Conservation (phyloP, 2,329 filamentous ascomycete species). For the Ophiostoma fasciatum region DNA sequence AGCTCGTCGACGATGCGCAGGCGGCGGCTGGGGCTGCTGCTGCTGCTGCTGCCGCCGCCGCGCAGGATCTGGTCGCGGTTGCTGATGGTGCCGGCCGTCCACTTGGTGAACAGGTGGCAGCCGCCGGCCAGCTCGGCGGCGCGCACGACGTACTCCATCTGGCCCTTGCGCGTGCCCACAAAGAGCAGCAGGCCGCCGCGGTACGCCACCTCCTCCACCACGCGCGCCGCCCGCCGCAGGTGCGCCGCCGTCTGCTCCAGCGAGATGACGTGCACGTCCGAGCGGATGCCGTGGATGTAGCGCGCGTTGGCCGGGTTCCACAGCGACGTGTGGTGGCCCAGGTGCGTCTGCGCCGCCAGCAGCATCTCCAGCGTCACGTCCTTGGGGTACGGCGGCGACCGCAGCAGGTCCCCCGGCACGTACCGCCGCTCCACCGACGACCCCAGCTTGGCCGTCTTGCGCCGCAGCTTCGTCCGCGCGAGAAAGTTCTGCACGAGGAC, state of each 20-base stretch:
- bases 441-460: constrained; percentile 32
- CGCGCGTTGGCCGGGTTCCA: constrained; percentile 93
- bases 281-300: constrained; percentile 83
- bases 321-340: constrained; percentile 77
- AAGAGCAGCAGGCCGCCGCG: constrained; percentile 78
- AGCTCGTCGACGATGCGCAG: constrained; percentile 64
- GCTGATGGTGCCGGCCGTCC: constrained; percentile 83
- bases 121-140: constrained; percentile 64
- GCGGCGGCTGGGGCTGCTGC: too few species aligned
- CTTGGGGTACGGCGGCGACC: constrained; percentile 57
- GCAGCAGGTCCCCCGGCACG: constrained; percentile 49
- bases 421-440: constrained; percentile 40
- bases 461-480: constrained; percentile 26
- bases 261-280: constrained; percentile 84
- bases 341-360: constrained; percentile 72
- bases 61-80: constrained; percentile 85
- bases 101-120: constrained; percentile 84
- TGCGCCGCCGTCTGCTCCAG: constrained; percentile 81
- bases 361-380: constrained; percentile 85
- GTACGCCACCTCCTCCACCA: constrained; percentile 76
- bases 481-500: constrained; percentile 22
- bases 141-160: constrained; percentile 64
- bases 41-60: constrained; percentile 29
- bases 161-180: constrained; percentile 71
- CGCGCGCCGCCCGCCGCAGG: constrained; percentile 80